A percentile compares a stretch with the other conserved stretches of the same genome.
phyloP scores from a whole-genome alignment of 2,329 filamentous ascomycete genomes.

The Claviceps quebecensis region DNA sequence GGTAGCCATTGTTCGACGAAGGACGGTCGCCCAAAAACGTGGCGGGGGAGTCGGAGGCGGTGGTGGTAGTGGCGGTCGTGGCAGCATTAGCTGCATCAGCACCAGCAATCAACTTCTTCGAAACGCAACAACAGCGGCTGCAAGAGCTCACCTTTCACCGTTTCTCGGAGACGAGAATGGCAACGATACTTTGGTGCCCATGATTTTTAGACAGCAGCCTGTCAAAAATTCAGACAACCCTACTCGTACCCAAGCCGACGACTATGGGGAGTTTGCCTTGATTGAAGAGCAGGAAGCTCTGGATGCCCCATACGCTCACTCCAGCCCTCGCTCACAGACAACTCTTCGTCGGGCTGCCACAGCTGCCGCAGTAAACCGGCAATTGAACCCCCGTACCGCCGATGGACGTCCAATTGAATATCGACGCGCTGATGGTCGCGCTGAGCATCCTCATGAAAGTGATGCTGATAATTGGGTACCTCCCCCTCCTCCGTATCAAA shows the following conservation, averaged over 20 bases:
- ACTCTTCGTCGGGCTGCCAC: conserved; percentile 61
- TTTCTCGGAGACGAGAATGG: conserved; percentile 18
- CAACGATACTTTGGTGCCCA: conserved; percentile 40
- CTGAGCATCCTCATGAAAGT: conserved; percentile 69
- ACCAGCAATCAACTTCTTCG: conserved; percentile 31
- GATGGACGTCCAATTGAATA: conserved; percentile 44
- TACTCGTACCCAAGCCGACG: conserved; percentile 18
- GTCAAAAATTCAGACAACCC: conserved; percentile 9
- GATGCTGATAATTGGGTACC: conserved; percentile 83
- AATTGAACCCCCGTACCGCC: conserved; percentile 45
- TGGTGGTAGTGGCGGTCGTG: not conserved
- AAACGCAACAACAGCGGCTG: conserved; percentile 30
- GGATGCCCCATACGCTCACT: conserved; percentile 60
- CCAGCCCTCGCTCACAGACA: conserved; percentile 53
- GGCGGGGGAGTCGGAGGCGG: conserved; percentile 17
- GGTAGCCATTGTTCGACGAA: conserved; percentile 62
- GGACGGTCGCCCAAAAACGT: conserved; percentile 54
- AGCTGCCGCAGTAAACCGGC: conserved; percentile 60
- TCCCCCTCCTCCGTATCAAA: conserved; percentile 67
- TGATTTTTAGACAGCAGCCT: conserved; percentile 26
- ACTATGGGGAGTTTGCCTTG: conserved; percentile 30
- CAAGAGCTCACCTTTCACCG: conserved; percentile 15
- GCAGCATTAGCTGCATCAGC: not conserved
- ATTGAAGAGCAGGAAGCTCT: conserved; percentile 46
- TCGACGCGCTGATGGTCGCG: conserved; percentile 53